Base-by-base conservation (phyloP, 441 rosid genomes). In the Gossypium schwendimanii region DNA sequence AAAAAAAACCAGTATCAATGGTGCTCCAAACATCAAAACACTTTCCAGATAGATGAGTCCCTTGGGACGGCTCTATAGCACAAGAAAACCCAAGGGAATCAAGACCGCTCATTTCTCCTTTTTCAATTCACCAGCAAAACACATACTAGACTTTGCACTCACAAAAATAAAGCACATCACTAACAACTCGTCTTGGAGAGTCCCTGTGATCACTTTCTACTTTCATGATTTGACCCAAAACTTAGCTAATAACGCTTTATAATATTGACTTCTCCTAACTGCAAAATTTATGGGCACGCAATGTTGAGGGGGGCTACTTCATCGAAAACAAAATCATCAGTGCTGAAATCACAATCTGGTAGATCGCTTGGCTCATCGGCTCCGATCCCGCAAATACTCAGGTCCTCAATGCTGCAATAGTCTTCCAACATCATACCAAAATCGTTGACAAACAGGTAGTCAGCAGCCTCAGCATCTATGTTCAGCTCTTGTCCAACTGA, bases 211-310 rank as follows among this genome's bases (percentile, higher is more conserved):
- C 59, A 64, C 65, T 78, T 39, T 60, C 33, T 75, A 49, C 23
- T 60, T 75, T 50, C 75, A 52, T 21, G 17, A 0, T 6, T 31
- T 44, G 3, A 64, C 45, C 28, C 49, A 15, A 36, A 53, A 64
- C 64, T 50, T 21, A 59, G 61, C 50, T 45, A 66, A 54, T 14
- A 17, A 62, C 17, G 4, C 12, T 1, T 31, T 49, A 6, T 64
- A 1, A 0, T 53, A 60, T 18, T 12, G 62, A 65, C 18, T 9
- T 53, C 12, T 80, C 86, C 91, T 85, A 89, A 74, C 95, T 89
- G 87, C 97, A 93, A 91, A 89, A 92, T 88, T 91, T 84, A 91
- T 66, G 78, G 88, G 93, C 97, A 91, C 1, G 81, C 89, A 36
- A 92, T 90, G 75, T 91, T 83, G 78, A 87, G 78, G 50, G 91